Conservation (phyloP, 441 rosid genomes). For the Cnidoscolus chayamansa region DNA sequence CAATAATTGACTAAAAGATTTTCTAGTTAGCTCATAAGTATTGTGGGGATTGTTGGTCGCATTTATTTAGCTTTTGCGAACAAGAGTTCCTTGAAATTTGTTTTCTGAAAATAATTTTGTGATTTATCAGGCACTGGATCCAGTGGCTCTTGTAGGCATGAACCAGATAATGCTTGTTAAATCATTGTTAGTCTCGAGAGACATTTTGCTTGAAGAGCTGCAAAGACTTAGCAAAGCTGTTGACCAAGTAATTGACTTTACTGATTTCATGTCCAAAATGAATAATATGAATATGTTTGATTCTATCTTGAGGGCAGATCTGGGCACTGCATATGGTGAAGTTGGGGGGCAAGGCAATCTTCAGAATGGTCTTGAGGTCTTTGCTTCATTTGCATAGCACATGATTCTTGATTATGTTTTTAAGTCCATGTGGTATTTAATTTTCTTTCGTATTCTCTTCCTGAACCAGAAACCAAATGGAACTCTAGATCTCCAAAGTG, state of each 20-base stretch:
- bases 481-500: constrained; percentile 36
- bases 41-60: constrained; percentile 8
- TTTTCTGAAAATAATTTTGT: constrained; percentile 24
- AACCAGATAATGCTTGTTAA: constrained; percentile 54
- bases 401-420: constrained; percentile 1
- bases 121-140: constrained; percentile 47
- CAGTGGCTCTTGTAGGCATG: constrained; percentile 40
- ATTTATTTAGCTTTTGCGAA: constrained; percentile 11
- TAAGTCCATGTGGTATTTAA: constrained; percentile 5
- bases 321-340: constrained; percentile 32
- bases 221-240: constrained; percentile 60
- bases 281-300: constrained; percentile 40
- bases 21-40: neutral
- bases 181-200: constrained; percentile 64
- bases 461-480: constrained; percentile 48
- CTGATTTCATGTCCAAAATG: constrained; percentile 49
- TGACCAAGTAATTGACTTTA: constrained; percentile 46
- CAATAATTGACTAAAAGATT: neutral
- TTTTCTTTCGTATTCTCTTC: constrained; percentile 14
- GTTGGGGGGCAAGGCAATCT: constrained; percentile 55
- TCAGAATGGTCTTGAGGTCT: constrained; percentile 73
- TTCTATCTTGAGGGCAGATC: constrained; percentile 34
- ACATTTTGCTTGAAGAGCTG: constrained; percentile 59
- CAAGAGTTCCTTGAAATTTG: neutral
- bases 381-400: constrained; percentile 34